Conservation (phyloP, 2,329 filamentous ascomycete genomes). For the Sclerotinia sclerotiorum region DNA sequence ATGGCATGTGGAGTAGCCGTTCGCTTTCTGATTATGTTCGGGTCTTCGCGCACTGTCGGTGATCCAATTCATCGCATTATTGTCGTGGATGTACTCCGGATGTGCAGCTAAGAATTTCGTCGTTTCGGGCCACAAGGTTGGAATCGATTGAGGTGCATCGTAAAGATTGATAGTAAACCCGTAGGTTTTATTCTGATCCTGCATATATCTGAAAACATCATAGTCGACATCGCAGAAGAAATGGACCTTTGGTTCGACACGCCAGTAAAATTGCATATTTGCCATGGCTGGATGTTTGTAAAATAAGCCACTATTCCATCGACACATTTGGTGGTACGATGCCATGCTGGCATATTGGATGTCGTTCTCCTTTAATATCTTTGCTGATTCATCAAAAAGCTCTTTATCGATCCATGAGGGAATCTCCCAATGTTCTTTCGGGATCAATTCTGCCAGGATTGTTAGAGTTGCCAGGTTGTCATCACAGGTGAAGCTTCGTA, state of each 20-base stretch:
- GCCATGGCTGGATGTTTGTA: slow-evolving; percentile 90
- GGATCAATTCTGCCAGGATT: slow-evolving; percentile 69
- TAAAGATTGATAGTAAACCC: slow-evolving; percentile 98
- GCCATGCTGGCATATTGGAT: slow-evolving; percentile 88
- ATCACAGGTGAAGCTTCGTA: slow-evolving; percentile 44
- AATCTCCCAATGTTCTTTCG: slow-evolving; percentile 91
- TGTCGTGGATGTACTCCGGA: slow-evolving; percentile 74
- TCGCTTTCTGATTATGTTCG: slow-evolving; percentile 74
- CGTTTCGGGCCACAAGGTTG: slow-evolving; percentile 93
- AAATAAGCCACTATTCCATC: slow-evolving; percentile 98
- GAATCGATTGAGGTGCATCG: slow-evolving; percentile 83
- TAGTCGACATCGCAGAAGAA: slow-evolving; percentile 99
- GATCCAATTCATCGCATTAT: slow-evolving; percentile 87
- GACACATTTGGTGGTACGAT: slow-evolving; percentile 98
- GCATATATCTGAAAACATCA: slow-evolving; percentile 97
- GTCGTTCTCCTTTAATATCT: slow-evolving; percentile 76
- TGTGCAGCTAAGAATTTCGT: slow-evolving; percentile 84
- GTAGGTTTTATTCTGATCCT: slow-evolving; percentile 97
- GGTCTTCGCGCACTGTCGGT: slow-evolving; percentile 75
- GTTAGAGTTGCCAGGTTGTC: slow-evolving; percentile 28
- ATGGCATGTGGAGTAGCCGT: slow-evolving; percentile 96
- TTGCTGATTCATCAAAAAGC: slow-evolving; percentile 79
- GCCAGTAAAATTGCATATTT: slow-evolving; percentile 91
- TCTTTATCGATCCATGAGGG: slow-evolving; percentile 91
- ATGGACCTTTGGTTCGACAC: slow-evolving; percentile 96